A percentile compares a stretch with the other conserved stretches of the same genome.
Conservation (phyloP, 345 rosid species). For the Zanthoxylum bungeanum region DNA sequence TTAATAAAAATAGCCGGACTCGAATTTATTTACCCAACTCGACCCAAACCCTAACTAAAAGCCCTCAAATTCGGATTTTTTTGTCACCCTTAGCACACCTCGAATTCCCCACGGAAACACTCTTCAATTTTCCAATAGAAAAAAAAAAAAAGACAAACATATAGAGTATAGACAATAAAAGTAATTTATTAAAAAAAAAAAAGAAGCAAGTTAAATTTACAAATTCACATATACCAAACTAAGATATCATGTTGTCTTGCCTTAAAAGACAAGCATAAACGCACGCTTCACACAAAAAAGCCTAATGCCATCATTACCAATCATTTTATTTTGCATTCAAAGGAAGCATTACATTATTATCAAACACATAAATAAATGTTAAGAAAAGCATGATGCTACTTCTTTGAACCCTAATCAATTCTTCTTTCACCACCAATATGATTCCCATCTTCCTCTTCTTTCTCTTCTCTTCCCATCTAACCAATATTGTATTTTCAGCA, state of each 20-base stretch:
- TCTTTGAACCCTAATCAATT: not conserved
- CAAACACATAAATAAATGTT: slow-evolving; percentile 21
- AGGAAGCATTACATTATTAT: slow-evolving; percentile 7
- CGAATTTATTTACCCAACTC: too few relatives aligned
- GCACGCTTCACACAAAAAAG: not conserved
- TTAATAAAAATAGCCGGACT: too few relatives aligned
- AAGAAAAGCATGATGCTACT: slow-evolving; percentile 11
- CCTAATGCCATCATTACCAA: slow-evolving; percentile 13
- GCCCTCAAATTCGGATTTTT: too few relatives aligned
- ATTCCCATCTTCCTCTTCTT: slow-evolving; percentile 22
- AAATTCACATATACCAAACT: slow-evolving; percentile 5
- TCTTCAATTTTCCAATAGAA: not conserved
- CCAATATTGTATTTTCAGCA: slow-evolving; percentile 34
- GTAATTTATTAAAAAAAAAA: not conserved
- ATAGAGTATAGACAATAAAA: not conserved
- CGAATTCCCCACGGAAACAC: not conserved
- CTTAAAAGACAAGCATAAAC: slow-evolving; percentile 46
- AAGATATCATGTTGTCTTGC: slow-evolving; percentile 24
- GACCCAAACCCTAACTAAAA: too few relatives aligned
- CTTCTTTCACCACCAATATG: slow-evolving; percentile 13
- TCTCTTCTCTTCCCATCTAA: slow-evolving; percentile 26
- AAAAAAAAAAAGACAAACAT: too few relatives aligned
- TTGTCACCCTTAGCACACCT: too few relatives aligned
- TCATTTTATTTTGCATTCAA: not conserved
- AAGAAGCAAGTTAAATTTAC: not conserved